phyloP scores from a whole-genome alignment of 208 protist species.

The Trypanosoma platydactyli region DNA sequence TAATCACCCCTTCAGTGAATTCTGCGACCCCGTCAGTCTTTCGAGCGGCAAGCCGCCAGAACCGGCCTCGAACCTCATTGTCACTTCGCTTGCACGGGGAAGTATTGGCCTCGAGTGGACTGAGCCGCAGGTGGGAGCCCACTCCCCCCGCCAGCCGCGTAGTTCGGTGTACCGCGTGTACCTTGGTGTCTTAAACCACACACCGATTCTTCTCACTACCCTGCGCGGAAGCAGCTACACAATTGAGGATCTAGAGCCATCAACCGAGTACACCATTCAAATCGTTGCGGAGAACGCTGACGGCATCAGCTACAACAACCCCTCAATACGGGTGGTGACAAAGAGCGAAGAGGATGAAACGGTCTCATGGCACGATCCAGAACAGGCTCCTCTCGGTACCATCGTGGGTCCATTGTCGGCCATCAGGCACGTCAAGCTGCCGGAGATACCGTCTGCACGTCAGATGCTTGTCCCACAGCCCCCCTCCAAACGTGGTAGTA shows the following conservation, averaged over 20 bases:
- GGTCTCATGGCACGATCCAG: slow-evolving; percentile 17
- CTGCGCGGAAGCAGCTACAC: slow-evolving; percentile 39
- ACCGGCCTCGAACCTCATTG: slow-evolving; percentile 54
- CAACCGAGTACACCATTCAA: slow-evolving; percentile 81
- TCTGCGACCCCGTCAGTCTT: slow-evolving; percentile 65
- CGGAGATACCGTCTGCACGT: slow-evolving; percentile 28
- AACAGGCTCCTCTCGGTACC: slow-evolving; percentile 1
- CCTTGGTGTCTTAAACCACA: slow-evolving; percentile 37
- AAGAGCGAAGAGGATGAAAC: slow-evolving; percentile 54
- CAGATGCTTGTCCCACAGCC: slow-evolving; percentile 11
- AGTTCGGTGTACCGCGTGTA: slow-evolving; percentile 60
- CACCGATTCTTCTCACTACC: slow-evolving; percentile 37
- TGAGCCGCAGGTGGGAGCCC: slow-evolving; percentile 34
- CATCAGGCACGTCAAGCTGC: slow-evolving; percentile 4
- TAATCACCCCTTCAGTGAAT: slow-evolving; percentile 60
- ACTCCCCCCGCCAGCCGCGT: slow-evolving; percentile 16
- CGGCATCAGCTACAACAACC: slow-evolving; percentile 85
- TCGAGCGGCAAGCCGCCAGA: slow-evolving; percentile 81
- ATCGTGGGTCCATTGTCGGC: slow-evolving; percentile 1
- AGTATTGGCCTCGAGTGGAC: slow-evolving; percentile 74
- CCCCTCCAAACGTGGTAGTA: slow-evolving; percentile 3
- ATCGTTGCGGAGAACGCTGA: slow-evolving; percentile 78
- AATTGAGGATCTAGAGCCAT: slow-evolving; percentile 57
- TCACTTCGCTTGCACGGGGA: slow-evolving; percentile 59
- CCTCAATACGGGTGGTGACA: slow-evolving; percentile 74